Conservation (phyloP, 257 asterid genomes). For the Solanum ahanhuiri region DNA sequence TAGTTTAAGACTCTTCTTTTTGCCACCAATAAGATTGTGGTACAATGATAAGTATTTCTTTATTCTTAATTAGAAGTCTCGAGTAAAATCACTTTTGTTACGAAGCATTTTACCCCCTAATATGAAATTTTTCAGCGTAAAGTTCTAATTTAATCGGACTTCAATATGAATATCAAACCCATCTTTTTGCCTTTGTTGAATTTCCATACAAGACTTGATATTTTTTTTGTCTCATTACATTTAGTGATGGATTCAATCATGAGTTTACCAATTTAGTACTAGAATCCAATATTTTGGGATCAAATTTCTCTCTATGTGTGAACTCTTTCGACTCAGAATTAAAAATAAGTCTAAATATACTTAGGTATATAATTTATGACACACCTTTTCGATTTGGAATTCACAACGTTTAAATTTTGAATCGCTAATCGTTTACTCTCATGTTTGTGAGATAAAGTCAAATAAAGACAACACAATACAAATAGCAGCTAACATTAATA, state of each 20-base stretch:
- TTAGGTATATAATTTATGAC: neutral
- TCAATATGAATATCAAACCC: neutral
- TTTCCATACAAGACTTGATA: neutral
- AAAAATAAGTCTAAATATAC: neutral
- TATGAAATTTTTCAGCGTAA: neutral
- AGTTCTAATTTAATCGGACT: fast-evolving
- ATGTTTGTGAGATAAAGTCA: neutral
- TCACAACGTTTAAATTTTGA: neutral
- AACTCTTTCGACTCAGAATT: neutral
- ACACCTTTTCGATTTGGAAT: neutral
- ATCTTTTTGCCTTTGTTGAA: neutral
- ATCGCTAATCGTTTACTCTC: neutral
- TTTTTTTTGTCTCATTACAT: neutral
- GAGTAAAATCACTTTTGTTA: too few relatives aligned
- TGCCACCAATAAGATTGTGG: too few relatives aligned
- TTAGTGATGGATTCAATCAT: neutral
- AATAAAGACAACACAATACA: neutral
- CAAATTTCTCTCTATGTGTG: neutral
- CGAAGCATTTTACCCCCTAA: fast-evolving
- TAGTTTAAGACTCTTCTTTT: neutral
- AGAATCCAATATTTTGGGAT: neutral
- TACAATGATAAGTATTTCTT: neutral
- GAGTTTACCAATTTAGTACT: neutral
- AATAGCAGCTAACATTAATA: neutral
- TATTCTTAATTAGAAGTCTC: neutral